Evolutionary conservation across 768 basidiomycete species (phyloP).

Genomic region (Russula sp.): DNA sequence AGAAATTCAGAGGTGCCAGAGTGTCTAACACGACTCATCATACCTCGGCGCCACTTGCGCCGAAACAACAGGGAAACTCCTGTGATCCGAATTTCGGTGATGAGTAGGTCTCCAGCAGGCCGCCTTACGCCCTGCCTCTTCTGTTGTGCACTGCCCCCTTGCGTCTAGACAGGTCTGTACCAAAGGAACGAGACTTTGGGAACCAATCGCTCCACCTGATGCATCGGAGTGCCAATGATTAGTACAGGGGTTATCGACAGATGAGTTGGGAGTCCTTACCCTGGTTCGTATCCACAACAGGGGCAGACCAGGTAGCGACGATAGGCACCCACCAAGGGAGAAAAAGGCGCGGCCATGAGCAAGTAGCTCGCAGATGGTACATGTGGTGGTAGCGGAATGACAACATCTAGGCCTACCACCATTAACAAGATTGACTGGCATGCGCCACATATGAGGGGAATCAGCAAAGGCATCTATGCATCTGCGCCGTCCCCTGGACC

Average conservation of each 20-base stretch:
- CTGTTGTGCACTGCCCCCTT: neutral
- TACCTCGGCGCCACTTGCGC: neutral
- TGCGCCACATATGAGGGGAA: neutral
- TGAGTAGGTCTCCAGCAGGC: neutral
- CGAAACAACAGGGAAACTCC: too few relatives aligned
- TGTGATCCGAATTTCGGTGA: too few relatives aligned
- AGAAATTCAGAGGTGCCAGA: too few relatives aligned
- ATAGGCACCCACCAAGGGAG: neutral
- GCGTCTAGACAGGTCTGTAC: neutral
- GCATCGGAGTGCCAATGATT: neutral
- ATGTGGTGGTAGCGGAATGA: neutral
- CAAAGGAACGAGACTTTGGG: neutral
- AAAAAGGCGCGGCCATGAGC: neutral
- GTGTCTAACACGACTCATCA: too few relatives aligned
- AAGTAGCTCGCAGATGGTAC: neutral
- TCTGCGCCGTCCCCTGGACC: neutral
- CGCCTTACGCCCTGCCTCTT: neutral
- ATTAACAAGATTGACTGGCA: neutral
- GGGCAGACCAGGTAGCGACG: neutral
- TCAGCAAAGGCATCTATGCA: neutral
- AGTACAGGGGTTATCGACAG: neutral
- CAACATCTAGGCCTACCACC: neutral
- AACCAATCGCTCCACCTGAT: neutral
- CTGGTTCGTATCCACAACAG: neutral
- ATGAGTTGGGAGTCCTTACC: neutral